These are phyloP conservation scores for Entamoeba dispar DNA, from an alignment of 208 protist genomes.

Conservation along the genomic window DNA sequence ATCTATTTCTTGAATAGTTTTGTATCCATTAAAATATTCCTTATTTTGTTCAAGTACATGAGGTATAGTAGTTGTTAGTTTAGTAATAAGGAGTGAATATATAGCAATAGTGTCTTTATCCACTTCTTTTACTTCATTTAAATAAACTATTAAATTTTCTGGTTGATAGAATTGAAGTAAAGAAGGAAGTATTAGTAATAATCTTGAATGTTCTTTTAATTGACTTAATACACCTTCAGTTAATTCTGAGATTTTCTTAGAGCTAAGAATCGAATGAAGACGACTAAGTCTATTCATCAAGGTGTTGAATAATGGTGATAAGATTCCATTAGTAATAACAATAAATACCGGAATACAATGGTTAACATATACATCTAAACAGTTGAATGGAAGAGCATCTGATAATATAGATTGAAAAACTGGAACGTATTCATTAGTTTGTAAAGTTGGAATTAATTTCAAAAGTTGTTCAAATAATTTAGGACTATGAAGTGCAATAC, in stretches of 20 bases:
- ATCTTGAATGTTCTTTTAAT: background rate
- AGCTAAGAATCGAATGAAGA: background rate
- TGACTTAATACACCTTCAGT: background rate
- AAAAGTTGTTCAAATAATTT: background rate
- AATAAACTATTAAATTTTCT: background rate
- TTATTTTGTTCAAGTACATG: background rate
- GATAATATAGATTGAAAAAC: background rate
- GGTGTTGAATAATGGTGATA: background rate
- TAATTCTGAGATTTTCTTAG: background rate
- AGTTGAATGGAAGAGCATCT: background rate
- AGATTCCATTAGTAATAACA: background rate
- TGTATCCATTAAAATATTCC: background rate
- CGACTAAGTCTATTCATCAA: background rate
- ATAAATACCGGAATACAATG: background rate
- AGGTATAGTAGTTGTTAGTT: background rate
- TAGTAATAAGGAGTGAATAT: background rate
- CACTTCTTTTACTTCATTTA: background rate
- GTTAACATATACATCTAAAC: background rate
- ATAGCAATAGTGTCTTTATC: background rate
- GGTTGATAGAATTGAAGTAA: background rate
- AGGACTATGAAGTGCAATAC: background rate
- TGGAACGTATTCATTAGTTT: background rate
- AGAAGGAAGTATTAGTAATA: background rate
- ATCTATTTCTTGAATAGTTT: background rate
- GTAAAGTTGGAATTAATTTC: background rate